Conservation (phyloP, 106 monocot genomes). For the Vanilla planifolia region DNA sequence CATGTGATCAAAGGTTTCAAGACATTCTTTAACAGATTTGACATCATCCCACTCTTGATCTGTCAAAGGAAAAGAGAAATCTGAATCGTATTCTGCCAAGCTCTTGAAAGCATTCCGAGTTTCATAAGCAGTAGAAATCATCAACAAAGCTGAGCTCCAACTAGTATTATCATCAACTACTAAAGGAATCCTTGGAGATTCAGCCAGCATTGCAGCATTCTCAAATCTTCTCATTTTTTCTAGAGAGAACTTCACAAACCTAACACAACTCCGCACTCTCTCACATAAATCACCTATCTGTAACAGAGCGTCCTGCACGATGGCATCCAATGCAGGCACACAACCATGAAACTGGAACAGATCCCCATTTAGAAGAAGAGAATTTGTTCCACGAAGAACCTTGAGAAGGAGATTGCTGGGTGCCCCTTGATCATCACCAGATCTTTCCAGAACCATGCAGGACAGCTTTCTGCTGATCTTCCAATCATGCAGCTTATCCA, state of each 20-base stretch:
- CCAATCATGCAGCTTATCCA: conserved; percentile 60
- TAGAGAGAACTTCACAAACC: conserved; percentile 53
- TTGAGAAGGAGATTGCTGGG: conserved; percentile 29
- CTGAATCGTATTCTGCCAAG: conserved; percentile 38
- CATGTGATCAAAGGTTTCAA: conserved; percentile 51
- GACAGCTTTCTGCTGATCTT: conserved; percentile 43
- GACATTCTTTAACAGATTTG: conserved; percentile 51
- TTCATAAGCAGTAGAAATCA: conserved; percentile 61
- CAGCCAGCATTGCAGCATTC: conserved; percentile 29
- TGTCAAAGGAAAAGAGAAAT: conserved; percentile 24
- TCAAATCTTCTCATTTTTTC: conserved; percentile 45
- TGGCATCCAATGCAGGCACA: conserved; percentile 43
- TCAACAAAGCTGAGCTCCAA: conserved; percentile 62
- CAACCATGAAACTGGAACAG: conserved; percentile 52
- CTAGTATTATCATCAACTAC: conserved; percentile 36
- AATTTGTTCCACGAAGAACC: conserved; percentile 26
- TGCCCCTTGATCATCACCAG: conserved; percentile 25
- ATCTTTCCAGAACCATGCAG: conserved; percentile 43
- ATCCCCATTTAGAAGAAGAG: conserved; percentile 44
- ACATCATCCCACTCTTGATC: conserved; percentile 49
- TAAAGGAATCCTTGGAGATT: conserved; percentile 30
- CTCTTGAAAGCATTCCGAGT: conserved; percentile 42
- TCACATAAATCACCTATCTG: conserved; percentile 20
- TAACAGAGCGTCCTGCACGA: conserved; percentile 46
- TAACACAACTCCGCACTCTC: conserved; percentile 44